Evolutionary conservation across 148 eudicot species (phyloP).

Genomic region (Heliamphora exappendiculata): DNA sequence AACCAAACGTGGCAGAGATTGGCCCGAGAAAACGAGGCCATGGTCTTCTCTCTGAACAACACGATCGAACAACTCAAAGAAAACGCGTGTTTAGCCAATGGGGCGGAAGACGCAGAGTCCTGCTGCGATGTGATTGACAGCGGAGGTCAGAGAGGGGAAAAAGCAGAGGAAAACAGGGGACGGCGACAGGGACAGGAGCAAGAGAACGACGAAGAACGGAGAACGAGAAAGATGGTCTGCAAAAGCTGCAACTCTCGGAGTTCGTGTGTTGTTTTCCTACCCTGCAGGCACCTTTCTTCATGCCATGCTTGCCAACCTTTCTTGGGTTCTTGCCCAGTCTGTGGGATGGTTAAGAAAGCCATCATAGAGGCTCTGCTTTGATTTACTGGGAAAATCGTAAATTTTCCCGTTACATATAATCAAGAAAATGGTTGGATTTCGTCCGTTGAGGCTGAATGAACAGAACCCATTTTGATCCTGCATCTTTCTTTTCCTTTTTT

Average conservation of each 20-base stretch:
- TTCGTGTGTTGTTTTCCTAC: slow-evolving; percentile 50
- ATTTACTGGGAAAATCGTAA: slow-evolving; percentile 10
- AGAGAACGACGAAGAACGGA: background rate
- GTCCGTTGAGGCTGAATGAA: background rate
- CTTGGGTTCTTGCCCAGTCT: slow-evolving; percentile 63
- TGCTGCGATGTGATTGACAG: slow-evolving; percentile 30
- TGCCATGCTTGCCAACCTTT: slow-evolving; percentile 55
- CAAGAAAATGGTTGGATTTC: background rate
- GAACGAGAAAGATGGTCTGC: slow-evolving; percentile 28
- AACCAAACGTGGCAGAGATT: slow-evolving; percentile 53
- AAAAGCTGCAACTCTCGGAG: slow-evolving; percentile 37
- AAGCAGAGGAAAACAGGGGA: slow-evolving; percentile 10
- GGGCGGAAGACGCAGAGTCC: slow-evolving; percentile 57
- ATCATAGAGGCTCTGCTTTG: slow-evolving; percentile 47
- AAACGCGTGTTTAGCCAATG: slow-evolving; percentile 20
- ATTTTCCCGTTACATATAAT: background rate
- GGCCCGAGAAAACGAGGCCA: slow-evolving; percentile 59
- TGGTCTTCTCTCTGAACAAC: slow-evolving; percentile 35
- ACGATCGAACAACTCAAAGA: slow-evolving; percentile 44
- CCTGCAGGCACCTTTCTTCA: slow-evolving; percentile 67
- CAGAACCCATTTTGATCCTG: background rate
- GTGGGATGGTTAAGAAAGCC: slow-evolving; percentile 47
- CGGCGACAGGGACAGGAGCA: background rate
- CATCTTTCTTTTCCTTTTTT: background rate
- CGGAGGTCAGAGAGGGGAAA: background rate